Evolutionary conservation across 2,329 filamentous ascomycete genomes (phyloP).

Genomic region (Arthrinium phaeospermum): DNA sequence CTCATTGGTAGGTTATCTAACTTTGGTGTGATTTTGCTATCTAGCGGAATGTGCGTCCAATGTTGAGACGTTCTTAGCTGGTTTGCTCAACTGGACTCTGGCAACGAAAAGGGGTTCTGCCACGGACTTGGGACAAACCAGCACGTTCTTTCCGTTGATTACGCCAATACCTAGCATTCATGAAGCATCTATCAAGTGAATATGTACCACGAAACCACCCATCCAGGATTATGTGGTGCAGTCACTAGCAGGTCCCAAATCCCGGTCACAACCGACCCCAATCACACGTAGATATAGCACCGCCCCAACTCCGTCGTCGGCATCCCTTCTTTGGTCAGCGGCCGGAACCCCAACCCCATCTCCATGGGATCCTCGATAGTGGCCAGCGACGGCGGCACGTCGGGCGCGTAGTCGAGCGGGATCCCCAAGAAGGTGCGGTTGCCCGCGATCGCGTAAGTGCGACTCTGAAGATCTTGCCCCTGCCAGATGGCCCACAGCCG

Average conservation of each 20-base stretch:
- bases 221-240: background rate
- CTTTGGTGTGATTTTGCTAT: too few relatives aligned
- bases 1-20: too few relatives aligned
- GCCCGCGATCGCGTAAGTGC: slow-evolving; percentile 30
- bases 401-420: slow-evolving; percentile 27
- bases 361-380: slow-evolving; percentile 29
- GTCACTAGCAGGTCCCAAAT: background rate
- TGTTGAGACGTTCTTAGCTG: too few relatives aligned
- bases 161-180: too few relatives aligned
- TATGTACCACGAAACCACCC: background rate
- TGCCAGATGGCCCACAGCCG: slow-evolving; percentile 33
- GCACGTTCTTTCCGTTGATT: too few relatives aligned
- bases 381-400: slow-evolving; percentile 27
- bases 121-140: too few relatives aligned
- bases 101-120: too few relatives aligned
- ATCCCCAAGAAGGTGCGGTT: slow-evolving; percentile 28
- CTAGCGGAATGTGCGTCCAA: too few relatives aligned
- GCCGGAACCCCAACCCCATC: slow-evolving; percentile 26
- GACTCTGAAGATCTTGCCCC: slow-evolving; percentile 26
- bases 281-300: slow-evolving; percentile 30
- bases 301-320: slow-evolving; percentile 26
- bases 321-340: slow-evolving; percentile 29
- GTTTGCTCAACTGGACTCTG: too few relatives aligned
- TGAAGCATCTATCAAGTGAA: too few relatives aligned
- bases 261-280: too few relatives aligned